Percentiles rank a stretch among this genome's conserved stretches.
phyloP scores from a whole-genome alignment of 2,329 filamentous ascomycete genomes.

The Pseudogymnoascus sp. region DNA sequence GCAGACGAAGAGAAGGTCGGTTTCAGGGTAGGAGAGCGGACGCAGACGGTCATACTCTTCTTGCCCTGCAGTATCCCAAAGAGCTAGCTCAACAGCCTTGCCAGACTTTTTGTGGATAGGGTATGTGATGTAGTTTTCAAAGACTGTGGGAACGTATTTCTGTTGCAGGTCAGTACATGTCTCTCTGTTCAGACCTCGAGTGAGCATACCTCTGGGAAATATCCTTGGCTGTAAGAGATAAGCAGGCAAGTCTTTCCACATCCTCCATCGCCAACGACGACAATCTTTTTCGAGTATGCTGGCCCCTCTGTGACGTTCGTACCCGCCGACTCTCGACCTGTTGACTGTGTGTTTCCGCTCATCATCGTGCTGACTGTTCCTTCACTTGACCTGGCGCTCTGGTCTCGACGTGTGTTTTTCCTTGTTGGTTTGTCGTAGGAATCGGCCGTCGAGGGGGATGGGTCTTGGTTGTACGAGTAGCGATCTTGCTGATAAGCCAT shows the following conservation, averaged over 20 bases:
- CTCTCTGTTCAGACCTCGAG: background rate
- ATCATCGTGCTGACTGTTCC: conserved; percentile 82
- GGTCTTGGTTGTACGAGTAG: conserved; percentile 19
- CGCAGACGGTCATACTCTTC: conserved; percentile 97
- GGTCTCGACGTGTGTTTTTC: conserved; percentile 26
- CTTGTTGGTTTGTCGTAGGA: conserved; percentile 25
- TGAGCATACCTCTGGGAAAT: conserved; percentile 84
- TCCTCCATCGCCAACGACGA: conserved; percentile 94
- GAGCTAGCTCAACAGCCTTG: conserved; percentile 90
- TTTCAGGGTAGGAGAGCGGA: conserved; percentile 95
- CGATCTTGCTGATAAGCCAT: conserved; percentile 26
- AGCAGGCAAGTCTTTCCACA: conserved; percentile 98
- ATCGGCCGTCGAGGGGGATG: conserved; percentile 26
- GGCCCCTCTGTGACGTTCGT: conserved; percentile 87
- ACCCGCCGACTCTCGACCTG: conserved; percentile 66
- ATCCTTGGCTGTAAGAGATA: conserved; percentile 97
- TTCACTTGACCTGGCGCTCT: conserved; percentile 61
- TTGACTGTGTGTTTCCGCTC: conserved; percentile 53
- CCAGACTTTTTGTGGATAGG: conserved; percentile 79
- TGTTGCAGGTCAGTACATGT: conserved; percentile 32
- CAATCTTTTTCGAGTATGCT: conserved; percentile 96
- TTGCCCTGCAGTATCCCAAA: conserved; percentile 98
- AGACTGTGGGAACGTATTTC: conserved; percentile 99
- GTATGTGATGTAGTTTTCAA: conserved; percentile 99
- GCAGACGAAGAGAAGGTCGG: conserved; percentile 95